Evolutionary conservation across 2,329 filamentous ascomycete genomes (phyloP), one percentile per base, ranked within the genome.

Genomic region (Hysterium pulicare): DNA sequence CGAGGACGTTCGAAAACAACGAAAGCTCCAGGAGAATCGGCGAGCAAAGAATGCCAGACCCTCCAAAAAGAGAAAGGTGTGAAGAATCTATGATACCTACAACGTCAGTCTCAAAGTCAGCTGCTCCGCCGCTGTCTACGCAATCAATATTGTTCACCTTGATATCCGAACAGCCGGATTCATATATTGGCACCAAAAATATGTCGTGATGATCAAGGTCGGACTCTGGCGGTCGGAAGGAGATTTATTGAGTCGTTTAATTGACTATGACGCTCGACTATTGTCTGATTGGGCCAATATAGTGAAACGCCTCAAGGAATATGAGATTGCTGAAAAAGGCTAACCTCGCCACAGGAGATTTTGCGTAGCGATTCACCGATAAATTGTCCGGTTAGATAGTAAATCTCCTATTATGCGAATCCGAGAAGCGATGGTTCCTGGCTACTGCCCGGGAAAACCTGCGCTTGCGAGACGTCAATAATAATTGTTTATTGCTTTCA

Each of bases 31-130:
- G 74, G 86, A 95, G 73, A 80, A 78, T 70, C 81, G 80, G 63
- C 82, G 74, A 64, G 85, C 86, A 62, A 97, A 98, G 81, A 97
- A 95, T 67, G 90, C 87, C 7, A 75, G 91, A 57, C 90, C 90
- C 6, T 62, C 78, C 31, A 86, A 78, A 70, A 89, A 79, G 71
- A 72, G 64, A 50, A 73, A 70, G 46, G 49, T 58, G 45, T 68
- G 53, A 64, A 46, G 9, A 33, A 33, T 33, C 9, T 15, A 33
- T 19, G 31, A 33, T 33, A 33, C 16, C 31, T 8, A 34, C 16
- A 10, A 19, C 24, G 24, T 8, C 24, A 28, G 7, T 8, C 13
- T 13, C 24, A 7, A 28, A 28, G 7, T 8, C 24, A 28, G 8
- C 8, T 8, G 7, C 8, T 28, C 7, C 24, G 7, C 13, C 8